A percentile compares a stretch with the other conserved stretches of the same genome.
Conservation (phyloP, 352 stramenopile genomes). For the Paralagenidium karlingii region DNA sequence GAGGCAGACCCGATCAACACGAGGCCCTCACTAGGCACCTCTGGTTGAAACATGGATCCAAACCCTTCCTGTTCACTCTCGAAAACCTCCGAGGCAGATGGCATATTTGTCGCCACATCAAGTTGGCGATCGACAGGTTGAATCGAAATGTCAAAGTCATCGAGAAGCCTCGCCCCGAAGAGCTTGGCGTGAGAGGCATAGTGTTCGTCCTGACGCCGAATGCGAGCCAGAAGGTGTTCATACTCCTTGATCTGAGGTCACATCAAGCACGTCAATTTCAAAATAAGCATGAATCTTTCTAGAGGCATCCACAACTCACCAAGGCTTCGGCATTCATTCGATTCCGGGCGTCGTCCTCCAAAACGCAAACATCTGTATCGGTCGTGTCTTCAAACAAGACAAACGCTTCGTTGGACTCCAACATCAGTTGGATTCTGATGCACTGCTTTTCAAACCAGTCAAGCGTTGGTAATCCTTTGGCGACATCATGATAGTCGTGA, state of each 20-base stretch:
- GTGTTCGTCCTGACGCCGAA: constrained; percentile 50
- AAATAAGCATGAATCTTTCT: too few species aligned
- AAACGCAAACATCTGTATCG: too few species aligned
- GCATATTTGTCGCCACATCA: neutral
- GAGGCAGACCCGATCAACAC: too few species aligned
- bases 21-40: constrained; percentile 23
- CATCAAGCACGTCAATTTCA: constrained; percentile 6
- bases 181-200: constrained; percentile 47
- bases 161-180: constrained; percentile 48
- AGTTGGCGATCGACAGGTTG: constrained; percentile 10
- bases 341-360: too few species aligned
- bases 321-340: too few species aligned
- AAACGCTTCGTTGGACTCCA: constrained; percentile 16
- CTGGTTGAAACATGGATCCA: constrained; percentile 1
- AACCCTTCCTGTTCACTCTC: too few species aligned
- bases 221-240: constrained; percentile 14
- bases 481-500: constrained; percentile 1
- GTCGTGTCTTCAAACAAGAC: constrained; percentile 10
- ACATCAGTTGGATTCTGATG: constrained; percentile 10
- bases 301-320: too few species aligned
- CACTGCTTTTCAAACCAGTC: too few species aligned
- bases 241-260: constrained; percentile 17
- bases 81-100: constrained; percentile 1
- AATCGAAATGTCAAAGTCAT: constrained; percentile 47
- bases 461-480: too few species aligned